A percentile compares a stretch with the other conserved stretches of the same genome.
Evolutionary conservation across 805 yeast genomes (phyloP).

Genomic region (Suhomyces tanzawaensis): DNA sequence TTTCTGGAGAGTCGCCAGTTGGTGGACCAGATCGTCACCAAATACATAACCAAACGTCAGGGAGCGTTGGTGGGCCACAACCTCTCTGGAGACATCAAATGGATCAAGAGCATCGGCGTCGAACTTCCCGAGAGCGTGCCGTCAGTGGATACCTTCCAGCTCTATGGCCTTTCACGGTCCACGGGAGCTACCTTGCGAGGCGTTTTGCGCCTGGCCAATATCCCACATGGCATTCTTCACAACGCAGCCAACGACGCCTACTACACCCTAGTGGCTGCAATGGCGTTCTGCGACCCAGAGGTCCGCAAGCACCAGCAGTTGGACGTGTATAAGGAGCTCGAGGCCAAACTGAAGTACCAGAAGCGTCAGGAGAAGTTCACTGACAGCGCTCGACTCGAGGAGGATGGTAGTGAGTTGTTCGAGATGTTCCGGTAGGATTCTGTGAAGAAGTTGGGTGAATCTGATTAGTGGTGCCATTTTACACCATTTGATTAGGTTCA

Average conservation of each 20-base stretch:
- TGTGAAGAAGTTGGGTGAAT: too few species aligned
- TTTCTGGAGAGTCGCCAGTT: conserved; percentile 9
- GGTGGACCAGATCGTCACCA: conserved; percentile 10
- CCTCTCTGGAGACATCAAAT: conserved; percentile 11
- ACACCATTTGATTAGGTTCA: too few species aligned
- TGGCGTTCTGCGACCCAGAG: conserved; percentile 23
- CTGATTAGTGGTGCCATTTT: too few species aligned
- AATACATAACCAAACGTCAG: conserved; percentile 14
- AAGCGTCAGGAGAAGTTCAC: conserved; percentile 12
- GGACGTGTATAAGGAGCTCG: conserved; percentile 11
- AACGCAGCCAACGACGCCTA: conserved; percentile 31
- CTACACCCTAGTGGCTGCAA: conserved; percentile 25
- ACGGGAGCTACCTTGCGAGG: conserved; percentile 21
- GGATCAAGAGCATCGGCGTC: conserved; percentile 16
- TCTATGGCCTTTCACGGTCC: conserved; percentile 14
- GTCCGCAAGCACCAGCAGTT: conserved; percentile 13
- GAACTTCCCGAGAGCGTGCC: conserved; percentile 5
- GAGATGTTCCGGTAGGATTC: too few species aligned
- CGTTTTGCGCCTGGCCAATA: conserved; percentile 16
- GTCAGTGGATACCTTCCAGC: conserved; percentile 20
- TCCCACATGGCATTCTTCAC: conserved; percentile 26
- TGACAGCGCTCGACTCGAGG: conserved; percentile 11
- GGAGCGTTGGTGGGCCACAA: conserved; percentile 22
- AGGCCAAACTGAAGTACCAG: conserved; percentile 2
- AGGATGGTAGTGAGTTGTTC: background rate